Base-by-base conservation (phyloP, 805 yeast genomes). In the Lachancea meyersii region DNA sequence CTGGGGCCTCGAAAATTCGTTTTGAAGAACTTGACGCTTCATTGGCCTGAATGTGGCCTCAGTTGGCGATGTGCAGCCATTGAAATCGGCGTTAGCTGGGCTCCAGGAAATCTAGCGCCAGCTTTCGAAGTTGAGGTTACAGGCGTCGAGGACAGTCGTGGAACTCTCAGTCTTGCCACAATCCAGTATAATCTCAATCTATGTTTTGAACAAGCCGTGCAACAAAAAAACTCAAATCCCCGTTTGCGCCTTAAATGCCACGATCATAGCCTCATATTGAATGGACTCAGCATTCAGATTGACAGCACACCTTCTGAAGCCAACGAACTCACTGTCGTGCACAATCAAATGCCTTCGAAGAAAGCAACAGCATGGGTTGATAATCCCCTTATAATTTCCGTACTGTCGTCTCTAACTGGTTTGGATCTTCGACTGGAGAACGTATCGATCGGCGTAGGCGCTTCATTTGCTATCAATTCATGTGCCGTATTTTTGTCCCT, bases 341-440 rank as follows among this genome's bases (percentile, higher is more conserved):
- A 8, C 19, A 16, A 4, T 30, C 17, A 14, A 14, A 18, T 4
- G 4, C 19, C 19, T 14, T 6, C 19, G 19, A 30, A 30, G 4
- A 4, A 16, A n/a, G 19, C 13, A 16, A 22, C 37, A 10, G 19
- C 28, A 21, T 14, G n/a, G 14, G 23, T 4, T 20, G 35, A 17
- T 18, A 34, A 22, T 5, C n/a, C 10, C 5, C 13, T 7, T 7
- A 9, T 4, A 4, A 26, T 26, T 6, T 10, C 13, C 6, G 8
- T 21, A 3, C 21, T 38, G 9, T 24, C 18, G 11, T 21, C 30
- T 14, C 14, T 61, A 10, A 51, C 53, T 23, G 44, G 55, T 6
- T 28, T 60, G 17, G 66, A 61, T 41, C 36, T 62, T 2, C 60
- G 63, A 35, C 38, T 64, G 5, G 65, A 61, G 45, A 58, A 61